Percentiles rank a stretch among this genome's conserved stretches.
Conservation (phyloP, 108 stramenopile genomes). For the Cyclostephanos tholiformis region DNA sequence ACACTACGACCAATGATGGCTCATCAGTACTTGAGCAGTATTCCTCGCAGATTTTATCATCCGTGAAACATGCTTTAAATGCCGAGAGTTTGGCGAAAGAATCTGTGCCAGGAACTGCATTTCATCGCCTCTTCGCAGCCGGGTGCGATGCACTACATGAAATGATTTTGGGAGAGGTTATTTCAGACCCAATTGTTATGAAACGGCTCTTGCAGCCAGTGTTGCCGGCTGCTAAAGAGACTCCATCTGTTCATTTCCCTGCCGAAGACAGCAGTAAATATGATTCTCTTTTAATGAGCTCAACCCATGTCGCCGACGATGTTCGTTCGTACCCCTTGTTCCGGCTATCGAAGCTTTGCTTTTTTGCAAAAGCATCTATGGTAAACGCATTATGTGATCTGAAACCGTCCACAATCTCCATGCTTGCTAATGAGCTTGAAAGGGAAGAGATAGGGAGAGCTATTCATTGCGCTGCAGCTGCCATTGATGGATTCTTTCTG, state of each 20-base stretch:
- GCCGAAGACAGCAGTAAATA: constrained; percentile 10
- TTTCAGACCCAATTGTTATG: constrained; percentile 58
- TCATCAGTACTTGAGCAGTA: constrained; percentile 66
- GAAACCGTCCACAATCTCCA: constrained; percentile 28
- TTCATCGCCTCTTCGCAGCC: constrained; percentile 59
- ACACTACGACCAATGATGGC: constrained; percentile 59
- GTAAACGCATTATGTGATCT: constrained; percentile 30
- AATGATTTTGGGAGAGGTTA: constrained; percentile 52
- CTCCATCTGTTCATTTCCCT: constrained; percentile 43
- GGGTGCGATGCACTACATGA: constrained; percentile 66
- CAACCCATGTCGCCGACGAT: constrained; percentile 35
- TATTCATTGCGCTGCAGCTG: constrained; percentile 62
- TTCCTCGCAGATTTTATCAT: constrained; percentile 77
- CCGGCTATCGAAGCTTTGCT: constrained; percentile 55
- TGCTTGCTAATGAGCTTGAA: constrained; percentile 35
- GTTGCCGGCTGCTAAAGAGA: constrained; percentile 39
- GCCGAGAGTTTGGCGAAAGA: constrained; percentile 42
- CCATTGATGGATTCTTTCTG: constrained; percentile 74
- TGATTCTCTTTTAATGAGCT: constrained; percentile 20
- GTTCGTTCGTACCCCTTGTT: constrained; percentile 38
- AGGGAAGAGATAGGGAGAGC: constrained; percentile 48
- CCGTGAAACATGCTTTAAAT: constrained; percentile 72
- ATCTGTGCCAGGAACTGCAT: constrained; percentile 29
- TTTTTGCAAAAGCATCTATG: constrained; percentile 49
- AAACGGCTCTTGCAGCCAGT: constrained; percentile 68